Conservation (phyloP, 208 protist species). For the Leptomonas pyrrhocoris region DNA sequence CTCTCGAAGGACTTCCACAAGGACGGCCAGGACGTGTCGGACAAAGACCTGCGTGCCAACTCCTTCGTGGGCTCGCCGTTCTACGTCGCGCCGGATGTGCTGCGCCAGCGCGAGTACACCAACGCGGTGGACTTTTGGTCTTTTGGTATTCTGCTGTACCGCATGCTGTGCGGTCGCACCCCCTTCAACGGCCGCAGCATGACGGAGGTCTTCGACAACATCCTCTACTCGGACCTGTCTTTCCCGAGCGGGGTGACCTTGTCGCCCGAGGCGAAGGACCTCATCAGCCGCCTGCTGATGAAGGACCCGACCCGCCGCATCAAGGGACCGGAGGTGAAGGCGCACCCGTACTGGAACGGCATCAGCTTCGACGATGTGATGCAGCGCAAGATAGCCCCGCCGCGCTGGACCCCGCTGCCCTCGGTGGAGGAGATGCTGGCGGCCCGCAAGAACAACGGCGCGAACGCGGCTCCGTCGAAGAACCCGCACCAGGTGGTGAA, state of each 20-base stretch:
- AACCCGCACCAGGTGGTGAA: constrained; percentile 85
- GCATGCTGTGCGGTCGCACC: constrained; percentile 95
- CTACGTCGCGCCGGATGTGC: constrained; percentile 95
- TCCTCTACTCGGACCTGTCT: constrained; percentile 90
- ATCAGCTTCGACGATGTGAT: constrained; percentile 91
- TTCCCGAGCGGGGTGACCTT: constrained; percentile 89
- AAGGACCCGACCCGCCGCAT: constrained; percentile 89
- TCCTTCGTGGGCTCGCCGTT: constrained; percentile 94
- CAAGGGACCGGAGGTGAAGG: constrained; percentile 86
- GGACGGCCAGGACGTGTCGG: constrained; percentile 67
- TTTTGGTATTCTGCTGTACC: constrained; percentile 97
- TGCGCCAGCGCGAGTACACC: constrained; percentile 94
- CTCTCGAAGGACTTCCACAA: constrained; percentile 93
- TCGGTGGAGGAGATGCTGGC: constrained; percentile 84
- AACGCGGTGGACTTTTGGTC: constrained; percentile 98
- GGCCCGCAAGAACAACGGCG: constrained; percentile 40
- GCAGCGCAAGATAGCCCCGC: constrained; percentile 77
- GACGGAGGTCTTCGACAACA: constrained; percentile 94
- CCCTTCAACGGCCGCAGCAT: constrained; percentile 95
- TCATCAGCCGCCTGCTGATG: constrained; percentile 90
- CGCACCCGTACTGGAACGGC: constrained; percentile 91
- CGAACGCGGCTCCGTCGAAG: constrained; percentile 32
- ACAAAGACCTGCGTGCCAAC: constrained; percentile 86
- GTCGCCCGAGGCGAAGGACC: constrained; percentile 87
- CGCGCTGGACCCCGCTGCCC: constrained; percentile 86